A percentile compares a stretch with the other conserved stretches of the same genome.
These are phyloP conservation scores for Conticribra weissflogii DNA, from an alignment of 108 stramenopile species.

Conservation along the genomic window DNA sequence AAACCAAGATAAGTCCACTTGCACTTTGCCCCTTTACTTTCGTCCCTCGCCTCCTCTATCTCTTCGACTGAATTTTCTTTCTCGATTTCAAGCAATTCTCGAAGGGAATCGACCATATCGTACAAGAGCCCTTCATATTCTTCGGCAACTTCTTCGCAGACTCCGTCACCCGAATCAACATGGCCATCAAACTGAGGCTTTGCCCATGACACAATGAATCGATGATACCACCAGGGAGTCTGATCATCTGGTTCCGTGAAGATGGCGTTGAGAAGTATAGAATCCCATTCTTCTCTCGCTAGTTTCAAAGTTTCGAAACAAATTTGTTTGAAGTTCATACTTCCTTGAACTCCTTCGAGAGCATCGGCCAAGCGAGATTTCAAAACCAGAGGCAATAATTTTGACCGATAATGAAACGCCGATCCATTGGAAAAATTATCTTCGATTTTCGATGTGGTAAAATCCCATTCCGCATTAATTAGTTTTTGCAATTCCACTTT, in stretches of 20 bases:
- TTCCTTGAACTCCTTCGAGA: background rate
- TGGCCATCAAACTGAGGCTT: slow-evolving; percentile 8
- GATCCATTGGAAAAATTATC: slow-evolving; percentile 97
- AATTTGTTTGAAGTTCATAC: background rate
- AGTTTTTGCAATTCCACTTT: slow-evolving; percentile 39
- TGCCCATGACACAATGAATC: slow-evolving; percentile 61
- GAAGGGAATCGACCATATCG: slow-evolving; percentile 47
- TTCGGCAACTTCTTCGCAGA: slow-evolving; percentile 11
- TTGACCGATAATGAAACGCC: slow-evolving; percentile 95
- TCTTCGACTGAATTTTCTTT: slow-evolving; percentile 56
- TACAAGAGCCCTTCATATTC: slow-evolving; percentile 37
- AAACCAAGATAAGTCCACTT: slow-evolving; percentile 53
- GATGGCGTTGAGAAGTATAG: slow-evolving; percentile 76
- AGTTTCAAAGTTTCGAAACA: slow-evolving; percentile 20
- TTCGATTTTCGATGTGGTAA: slow-evolving; percentile 84
- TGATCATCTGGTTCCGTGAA: slow-evolving; percentile 99
- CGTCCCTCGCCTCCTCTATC: slow-evolving; percentile 18
- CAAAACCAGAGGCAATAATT: slow-evolving; percentile 65
- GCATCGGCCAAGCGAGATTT: slow-evolving; percentile 18
- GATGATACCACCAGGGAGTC: slow-evolving; percentile 97
- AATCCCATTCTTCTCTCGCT: slow-evolving; percentile 59
- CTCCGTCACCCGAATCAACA: slow-evolving; percentile 1
- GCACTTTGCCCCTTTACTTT: slow-evolving; percentile 52
- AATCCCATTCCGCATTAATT: slow-evolving; percentile 82
- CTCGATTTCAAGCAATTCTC: slow-evolving; percentile 53